phyloP scores from a whole-genome alignment of 495 filamentous ascomycete species.

The Clohesyomyces aquaticus region DNA sequence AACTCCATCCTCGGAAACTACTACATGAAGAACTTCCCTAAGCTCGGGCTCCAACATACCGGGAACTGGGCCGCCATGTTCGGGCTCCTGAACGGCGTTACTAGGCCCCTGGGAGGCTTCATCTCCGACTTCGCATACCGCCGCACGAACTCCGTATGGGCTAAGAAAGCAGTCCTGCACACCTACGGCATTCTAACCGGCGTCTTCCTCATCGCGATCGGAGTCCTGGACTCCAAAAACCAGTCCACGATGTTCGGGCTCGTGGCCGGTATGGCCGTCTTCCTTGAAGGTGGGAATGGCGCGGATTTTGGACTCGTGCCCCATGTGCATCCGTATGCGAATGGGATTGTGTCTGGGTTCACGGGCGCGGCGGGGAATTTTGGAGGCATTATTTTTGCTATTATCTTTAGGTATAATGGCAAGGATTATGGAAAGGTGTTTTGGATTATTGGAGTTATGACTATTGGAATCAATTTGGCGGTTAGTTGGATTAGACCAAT shows the following conservation, averaged over 20 bases:
- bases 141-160: conserved; percentile 43
- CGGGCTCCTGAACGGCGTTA: conserved; percentile 47
- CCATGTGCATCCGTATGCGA: conserved; percentile 48
- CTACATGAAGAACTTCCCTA: conserved; percentile 43
- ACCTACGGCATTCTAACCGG: conserved; percentile 44
- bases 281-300: conserved; percentile 49
- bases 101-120: conserved; percentile 45
- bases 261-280: conserved; percentile 44
- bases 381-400: conserved; percentile 48
- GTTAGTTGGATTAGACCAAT: conserved; percentile 48
- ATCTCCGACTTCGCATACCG: conserved; percentile 44
- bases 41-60: conserved; percentile 39
- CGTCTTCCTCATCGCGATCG: conserved; percentile 45
- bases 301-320: conserved; percentile 47
- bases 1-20: conserved; percentile 49
- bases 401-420: conserved; percentile 47
- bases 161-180: conserved; percentile 48
- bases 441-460: conserved; percentile 48
- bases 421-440: conserved; percentile 43
- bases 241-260: conserved; percentile 44
- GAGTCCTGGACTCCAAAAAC: conserved; percentile 36
- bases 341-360: conserved; percentile 47
- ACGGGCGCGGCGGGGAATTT: conserved; percentile 49
- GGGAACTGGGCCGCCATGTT: conserved; percentile 52
- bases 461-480: conserved; percentile 43